These are phyloP conservation scores for Metroxylon sagu DNA, from an alignment of 176 grass and related monocot genomes.

Conservation along the genomic window DNA sequence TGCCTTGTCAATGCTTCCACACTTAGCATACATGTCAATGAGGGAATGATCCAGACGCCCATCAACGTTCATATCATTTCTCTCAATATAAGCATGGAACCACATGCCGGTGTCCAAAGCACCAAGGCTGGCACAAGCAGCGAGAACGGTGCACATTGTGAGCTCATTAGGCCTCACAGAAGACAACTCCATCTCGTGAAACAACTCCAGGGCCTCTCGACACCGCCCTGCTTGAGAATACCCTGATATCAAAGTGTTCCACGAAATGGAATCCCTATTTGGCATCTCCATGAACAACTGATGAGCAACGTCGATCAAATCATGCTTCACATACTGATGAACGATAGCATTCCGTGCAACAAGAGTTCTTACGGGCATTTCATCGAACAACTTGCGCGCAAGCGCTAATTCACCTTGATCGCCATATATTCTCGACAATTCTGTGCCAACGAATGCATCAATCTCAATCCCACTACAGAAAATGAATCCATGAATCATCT, in stretches of 20 bases:
- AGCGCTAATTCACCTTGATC: slow-evolving; percentile 23
- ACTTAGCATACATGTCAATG: slow-evolving; percentile 81
- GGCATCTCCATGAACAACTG: neutral
- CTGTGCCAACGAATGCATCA: slow-evolving; percentile 46
- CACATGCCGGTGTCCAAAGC: slow-evolving; percentile 54
- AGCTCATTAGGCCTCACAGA: slow-evolving; percentile 35
- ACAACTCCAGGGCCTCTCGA: slow-evolving; percentile 47
- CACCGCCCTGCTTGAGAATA: slow-evolving; percentile 26
- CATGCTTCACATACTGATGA: slow-evolving; percentile 58
- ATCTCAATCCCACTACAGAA: slow-evolving; percentile 30
- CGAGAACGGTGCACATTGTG: slow-evolving; percentile 49
- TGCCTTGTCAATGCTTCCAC: slow-evolving; percentile 54
- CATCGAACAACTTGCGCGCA: slow-evolving; percentile 25
- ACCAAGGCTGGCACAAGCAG: slow-evolving; percentile 37
- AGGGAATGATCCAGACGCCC: slow-evolving; percentile 33
- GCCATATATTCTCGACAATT: slow-evolving; percentile 45
- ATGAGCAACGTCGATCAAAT: slow-evolving; percentile 12
- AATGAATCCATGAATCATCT: slow-evolving; percentile 44
- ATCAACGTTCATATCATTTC: slow-evolving; percentile 28
- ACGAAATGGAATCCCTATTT: slow-evolving; percentile 13
- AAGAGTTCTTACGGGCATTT: slow-evolving; percentile 32
- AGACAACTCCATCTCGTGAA: slow-evolving; percentile 48
- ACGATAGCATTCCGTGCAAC: slow-evolving; percentile 58
- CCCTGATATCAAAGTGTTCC: slow-evolving; percentile 52
- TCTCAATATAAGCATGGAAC: slow-evolving; percentile 47